Base-by-base conservation (phyloP, 1,284 basidiomycete species). In the Xerocomus nothofagi region DNA sequence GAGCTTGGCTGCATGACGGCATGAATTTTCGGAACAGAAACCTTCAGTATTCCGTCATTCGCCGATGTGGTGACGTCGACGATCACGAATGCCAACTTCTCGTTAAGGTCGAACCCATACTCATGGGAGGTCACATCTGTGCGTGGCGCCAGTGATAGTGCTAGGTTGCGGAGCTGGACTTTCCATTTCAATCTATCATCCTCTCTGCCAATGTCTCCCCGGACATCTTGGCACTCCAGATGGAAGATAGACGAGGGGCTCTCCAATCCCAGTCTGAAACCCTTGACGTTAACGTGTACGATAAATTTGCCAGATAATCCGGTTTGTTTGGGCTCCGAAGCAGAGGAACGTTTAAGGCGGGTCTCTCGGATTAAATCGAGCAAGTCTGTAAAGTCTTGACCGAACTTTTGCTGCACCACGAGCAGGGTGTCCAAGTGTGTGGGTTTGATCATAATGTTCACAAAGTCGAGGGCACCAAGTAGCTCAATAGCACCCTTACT, bases 1-100 rank as follows among this genome's bases (percentile, higher is more conserved):
- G 93, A 93, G 52, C 89, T 90, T 15, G 93, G 86, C 66, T 94
- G 92, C 86, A 95, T 86, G 39, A 95, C 89, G 1, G 93, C 91
- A 63, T 96, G 91, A 6, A 92, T 82, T 64, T 88, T 88, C 6
- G 80, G 81, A 21, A 94, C 68, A 1, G 71, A 68, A 26, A 93
- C 54, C 36, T 82, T 73, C 15, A 89, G 60, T 24, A 66, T 56
- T 37, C 77, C 76, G 37, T 68, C 69, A n/a, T 57, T 50, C 6
- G 64, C 59, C 6, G 53, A 61, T 2, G 66, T 56, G 15, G 60
- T 57, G 57, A 91, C 76, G 59, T 95, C 89, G 39, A 95, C 75
- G 20, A 83, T 79, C 55, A 96, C 87, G 63, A 92, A 93, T 1
- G 91, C 91, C 6, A 88, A 88, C 39, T 87, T 78, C 54, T 82